Evolutionary conservation across 2,329 filamentous ascomycete species (phyloP).

Genomic region (Aspergillus tanneri): DNA sequence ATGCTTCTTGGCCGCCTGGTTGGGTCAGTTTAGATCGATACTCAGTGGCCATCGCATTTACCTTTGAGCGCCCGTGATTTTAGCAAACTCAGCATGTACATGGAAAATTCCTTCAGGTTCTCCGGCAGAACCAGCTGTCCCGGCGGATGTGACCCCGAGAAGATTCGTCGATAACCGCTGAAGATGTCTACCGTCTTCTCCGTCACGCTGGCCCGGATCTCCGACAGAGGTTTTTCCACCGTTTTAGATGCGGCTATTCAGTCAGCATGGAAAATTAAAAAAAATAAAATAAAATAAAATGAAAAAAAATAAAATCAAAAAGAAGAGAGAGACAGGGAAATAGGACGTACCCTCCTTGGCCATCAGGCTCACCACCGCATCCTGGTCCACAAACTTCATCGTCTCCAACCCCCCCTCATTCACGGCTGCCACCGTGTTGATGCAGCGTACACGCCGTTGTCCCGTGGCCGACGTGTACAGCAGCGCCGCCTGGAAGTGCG

Average conservation of each 20-base stretch:
- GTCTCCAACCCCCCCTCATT: slow-evolving; percentile 78
- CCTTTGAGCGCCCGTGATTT: slow-evolving; percentile 91
- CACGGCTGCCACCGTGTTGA: slow-evolving; percentile 89
- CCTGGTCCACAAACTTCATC: slow-evolving; percentile 94
- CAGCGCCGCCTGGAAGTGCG: slow-evolving; percentile 93
- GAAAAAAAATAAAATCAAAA: not conserved
- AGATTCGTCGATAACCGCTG: slow-evolving; percentile 88
- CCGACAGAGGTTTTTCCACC: slow-evolving; percentile 72
- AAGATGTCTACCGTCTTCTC: slow-evolving; percentile 94
- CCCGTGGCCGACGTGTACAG: slow-evolving; percentile 91
- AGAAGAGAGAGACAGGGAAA: no score
- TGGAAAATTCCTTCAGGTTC: slow-evolving; percentile 91
- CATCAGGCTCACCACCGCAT: slow-evolving; percentile 82
- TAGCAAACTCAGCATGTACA: slow-evolving; percentile 88
- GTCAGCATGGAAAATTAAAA: slow-evolving; percentile 22
- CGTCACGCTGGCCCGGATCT: slow-evolving; percentile 76
- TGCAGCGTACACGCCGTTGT: slow-evolving; percentile 85
- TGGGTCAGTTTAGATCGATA: slow-evolving; percentile 4
- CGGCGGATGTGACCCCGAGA: slow-evolving; percentile 80
- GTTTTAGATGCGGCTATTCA: slow-evolving; percentile 73
- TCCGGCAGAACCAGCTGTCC: slow-evolving; percentile 94
- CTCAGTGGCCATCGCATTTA: slow-evolving; percentile 21
- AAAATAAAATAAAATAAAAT: not conserved
- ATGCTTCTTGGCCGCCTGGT: slow-evolving; percentile 76
- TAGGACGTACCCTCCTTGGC: slow-evolving; percentile 78